A percentile compares a stretch with the other conserved stretches of the same genome.
phyloP scores from a whole-genome alignment of 2,329 filamentous ascomycete species.

The Trichophyton rubrum region DNA sequence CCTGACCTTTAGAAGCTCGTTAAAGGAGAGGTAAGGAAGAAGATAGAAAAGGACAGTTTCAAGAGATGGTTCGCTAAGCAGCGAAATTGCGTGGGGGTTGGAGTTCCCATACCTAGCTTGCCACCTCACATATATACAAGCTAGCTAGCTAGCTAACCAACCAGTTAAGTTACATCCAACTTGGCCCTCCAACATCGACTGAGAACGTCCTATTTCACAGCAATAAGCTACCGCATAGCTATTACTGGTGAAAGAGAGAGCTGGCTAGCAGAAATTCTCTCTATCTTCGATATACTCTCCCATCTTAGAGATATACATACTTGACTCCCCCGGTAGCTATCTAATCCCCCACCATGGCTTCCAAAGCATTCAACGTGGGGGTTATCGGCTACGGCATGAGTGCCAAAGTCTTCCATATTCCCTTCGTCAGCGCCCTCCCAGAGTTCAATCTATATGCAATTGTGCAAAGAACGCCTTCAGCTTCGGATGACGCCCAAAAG shows the following conservation, averaged over 20 bases:
- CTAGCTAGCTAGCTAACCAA: too few relatives aligned
- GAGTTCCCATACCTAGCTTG: too few relatives aligned
- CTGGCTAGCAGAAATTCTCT: neutral
- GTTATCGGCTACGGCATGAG: conserved; percentile 50
- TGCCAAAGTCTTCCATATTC: conserved; percentile 76
- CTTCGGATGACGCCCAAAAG: conserved; percentile 52
- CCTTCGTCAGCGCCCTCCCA: conserved; percentile 54
- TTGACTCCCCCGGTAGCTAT: too few relatives aligned
- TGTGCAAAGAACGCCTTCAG: conserved; percentile 58
- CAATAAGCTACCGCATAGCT: neutral
- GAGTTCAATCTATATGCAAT: conserved; percentile 59
- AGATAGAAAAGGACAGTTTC: too few relatives aligned
- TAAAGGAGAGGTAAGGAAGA: too few relatives aligned
- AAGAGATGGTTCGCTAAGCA: too few relatives aligned
- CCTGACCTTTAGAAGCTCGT: too few relatives aligned
- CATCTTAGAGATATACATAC: neutral
- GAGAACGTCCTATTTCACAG: too few relatives aligned
- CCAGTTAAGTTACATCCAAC: too few relatives aligned
- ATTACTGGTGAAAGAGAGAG: neutral
- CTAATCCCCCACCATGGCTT: conserved; percentile 21
- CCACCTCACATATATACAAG: too few relatives aligned
- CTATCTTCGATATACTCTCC: neutral
- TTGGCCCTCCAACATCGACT: too few relatives aligned
- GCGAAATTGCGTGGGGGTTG: too few relatives aligned
- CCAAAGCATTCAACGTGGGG: conserved; percentile 43